phyloP scores from a whole-genome alignment of 805 yeast genomes.

The Candida andamanensis region DNA sequence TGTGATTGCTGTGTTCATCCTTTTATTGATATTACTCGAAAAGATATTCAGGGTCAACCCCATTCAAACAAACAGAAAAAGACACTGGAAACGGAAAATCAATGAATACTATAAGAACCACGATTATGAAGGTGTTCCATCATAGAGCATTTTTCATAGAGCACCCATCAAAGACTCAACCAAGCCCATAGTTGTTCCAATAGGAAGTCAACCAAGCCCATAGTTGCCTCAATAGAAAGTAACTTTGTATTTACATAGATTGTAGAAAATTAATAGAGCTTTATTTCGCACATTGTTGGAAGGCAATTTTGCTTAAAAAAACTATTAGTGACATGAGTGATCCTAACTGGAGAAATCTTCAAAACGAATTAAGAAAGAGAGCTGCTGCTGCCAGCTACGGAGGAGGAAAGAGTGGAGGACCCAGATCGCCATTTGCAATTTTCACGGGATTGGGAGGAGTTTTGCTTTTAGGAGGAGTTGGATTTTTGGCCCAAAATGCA shows the following conservation, averaged over 20 bases:
- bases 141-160: conserved; percentile 28
- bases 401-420: conserved; percentile 17
- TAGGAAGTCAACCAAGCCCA: too few relatives aligned
- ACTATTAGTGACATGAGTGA: too few relatives aligned
- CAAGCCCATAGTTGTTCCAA: too few relatives aligned
- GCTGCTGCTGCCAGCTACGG: conserved; percentile 25
- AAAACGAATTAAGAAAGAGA: conserved; percentile 39
- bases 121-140: conserved; percentile 86
- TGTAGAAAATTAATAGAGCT: too few relatives aligned
- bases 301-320: too few relatives aligned
- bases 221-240: too few relatives aligned
- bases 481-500: conserved; percentile 39
- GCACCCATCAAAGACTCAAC: too few relatives aligned
- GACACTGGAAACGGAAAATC: conserved; percentile 56
- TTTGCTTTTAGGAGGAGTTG: conserved; percentile 35
- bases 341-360: conserved; percentile 37
- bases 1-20: conserved; percentile 48
- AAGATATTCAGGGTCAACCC: conserved; percentile 57
- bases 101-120: conserved; percentile 51
- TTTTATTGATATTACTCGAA: conserved; percentile 48
- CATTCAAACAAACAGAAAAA: conserved; percentile 61
- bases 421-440: conserved; percentile 32
- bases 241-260: too few relatives aligned
- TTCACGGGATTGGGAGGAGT: conserved; percentile 42
- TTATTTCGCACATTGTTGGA: too few relatives aligned